Percentiles rank a stretch among this genome's conserved stretches.
Conservation (phyloP, 176 grass and related monocot genomes). For the Oryza glumipatula region DNA sequence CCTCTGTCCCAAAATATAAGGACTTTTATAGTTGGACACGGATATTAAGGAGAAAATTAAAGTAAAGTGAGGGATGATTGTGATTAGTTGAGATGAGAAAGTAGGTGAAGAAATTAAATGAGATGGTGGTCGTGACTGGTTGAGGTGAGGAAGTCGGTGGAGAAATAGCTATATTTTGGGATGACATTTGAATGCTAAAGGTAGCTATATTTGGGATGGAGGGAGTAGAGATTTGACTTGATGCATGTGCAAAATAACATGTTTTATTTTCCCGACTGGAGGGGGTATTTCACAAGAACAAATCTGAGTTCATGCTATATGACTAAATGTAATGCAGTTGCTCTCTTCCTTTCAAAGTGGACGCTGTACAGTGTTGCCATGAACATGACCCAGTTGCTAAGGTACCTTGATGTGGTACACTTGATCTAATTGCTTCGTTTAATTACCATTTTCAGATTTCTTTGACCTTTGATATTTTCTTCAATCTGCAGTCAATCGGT, state of each 20-base stretch:
- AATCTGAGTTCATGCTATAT: slow-evolving; percentile 31
- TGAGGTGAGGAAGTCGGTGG: no score
- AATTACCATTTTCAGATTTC: slow-evolving; percentile 34
- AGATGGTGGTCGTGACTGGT: no score
- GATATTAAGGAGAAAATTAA: no score
- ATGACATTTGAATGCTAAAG: no score
- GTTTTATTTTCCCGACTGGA: neutral
- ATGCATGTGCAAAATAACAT: neutral
- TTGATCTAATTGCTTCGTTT: slow-evolving; percentile 21
- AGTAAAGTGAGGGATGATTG: no score
- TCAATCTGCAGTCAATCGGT: slow-evolving; percentile 79
- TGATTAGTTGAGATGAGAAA: no score
- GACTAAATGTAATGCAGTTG: slow-evolving; percentile 58
- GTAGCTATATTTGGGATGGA: no score
- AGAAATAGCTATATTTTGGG: no score
- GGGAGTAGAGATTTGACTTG: neutral
- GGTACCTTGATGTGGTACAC: slow-evolving; percentile 48
- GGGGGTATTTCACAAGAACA: slow-evolving; percentile 5
- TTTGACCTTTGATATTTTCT: slow-evolving; percentile 38
- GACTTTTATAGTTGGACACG: no score
- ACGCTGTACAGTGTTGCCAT: slow-evolving; percentile 78
- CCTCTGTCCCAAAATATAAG: no score
- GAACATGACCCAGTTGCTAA: slow-evolving; percentile 88
- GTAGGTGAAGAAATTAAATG: no score
- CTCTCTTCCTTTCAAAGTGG: slow-evolving; percentile 92